These are phyloP conservation scores for Tuber microsphaerosporum DNA, from an alignment of 495 filamentous ascomycete genomes.

Conservation along the genomic window DNA sequence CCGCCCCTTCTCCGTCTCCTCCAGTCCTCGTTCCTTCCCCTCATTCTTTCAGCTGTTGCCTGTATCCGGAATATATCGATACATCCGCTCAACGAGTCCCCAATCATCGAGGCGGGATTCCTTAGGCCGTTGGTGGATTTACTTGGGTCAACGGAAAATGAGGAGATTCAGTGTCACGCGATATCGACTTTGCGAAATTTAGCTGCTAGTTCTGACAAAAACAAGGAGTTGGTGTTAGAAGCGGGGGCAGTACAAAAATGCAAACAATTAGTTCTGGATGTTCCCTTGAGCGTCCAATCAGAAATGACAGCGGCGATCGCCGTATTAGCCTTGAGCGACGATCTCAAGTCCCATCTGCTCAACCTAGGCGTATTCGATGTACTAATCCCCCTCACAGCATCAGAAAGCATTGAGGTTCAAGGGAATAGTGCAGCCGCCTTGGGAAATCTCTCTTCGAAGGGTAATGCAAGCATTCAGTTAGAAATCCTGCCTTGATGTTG, in stretches of 20 bases:
- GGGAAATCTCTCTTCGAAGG: constrained; percentile 94
- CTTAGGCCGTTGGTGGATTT: constrained; percentile 87
- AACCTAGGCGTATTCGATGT: constrained; percentile 94
- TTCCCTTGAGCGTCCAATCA: constrained; percentile 89
- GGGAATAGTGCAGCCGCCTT: constrained; percentile 94
- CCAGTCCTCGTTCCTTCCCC: constrained; percentile 86
- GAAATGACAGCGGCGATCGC: constrained; percentile 99
- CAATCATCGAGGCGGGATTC: constrained; percentile 96
- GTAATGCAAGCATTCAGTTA: constrained; percentile 47
- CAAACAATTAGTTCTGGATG: constrained; percentile 89
- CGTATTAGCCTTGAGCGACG: constrained; percentile 91
- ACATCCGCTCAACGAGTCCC: constrained; percentile 97
- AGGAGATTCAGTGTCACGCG: constrained; percentile 97
- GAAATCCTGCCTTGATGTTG: constrained; percentile 29
- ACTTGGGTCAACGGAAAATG: constrained; percentile 89
- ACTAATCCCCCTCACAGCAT: constrained; percentile 87
- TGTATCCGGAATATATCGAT: constrained; percentile 99
- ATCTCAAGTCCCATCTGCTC: constrained; percentile 85
- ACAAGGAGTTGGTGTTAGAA: constrained; percentile 92
- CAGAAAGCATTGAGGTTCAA: constrained; percentile 93
- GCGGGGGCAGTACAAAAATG: constrained; percentile 97
- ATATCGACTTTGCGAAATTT: constrained; percentile 95
- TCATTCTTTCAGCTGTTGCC: constrained; percentile 93
- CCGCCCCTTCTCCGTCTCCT: constrained; percentile 77
- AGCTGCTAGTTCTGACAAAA: constrained; percentile 90